A percentile compares a stretch with the other conserved stretches of the same genome.
Evolutionary conservation across 164 flowering plant species (phyloP).

Genomic region (Vitis riparia): DNA sequence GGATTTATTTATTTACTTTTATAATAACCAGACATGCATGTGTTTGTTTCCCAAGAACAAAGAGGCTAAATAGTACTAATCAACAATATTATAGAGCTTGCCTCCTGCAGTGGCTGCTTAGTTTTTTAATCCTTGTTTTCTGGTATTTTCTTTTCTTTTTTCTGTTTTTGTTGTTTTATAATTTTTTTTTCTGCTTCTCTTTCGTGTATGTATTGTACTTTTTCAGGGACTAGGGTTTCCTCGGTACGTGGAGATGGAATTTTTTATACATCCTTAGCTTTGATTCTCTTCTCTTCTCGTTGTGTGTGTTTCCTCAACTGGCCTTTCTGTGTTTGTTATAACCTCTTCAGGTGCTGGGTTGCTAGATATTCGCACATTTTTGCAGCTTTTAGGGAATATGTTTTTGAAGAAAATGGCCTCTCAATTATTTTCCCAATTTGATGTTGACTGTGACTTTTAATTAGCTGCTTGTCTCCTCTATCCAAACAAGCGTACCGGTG

Average conservation of each 20-base stretch:
- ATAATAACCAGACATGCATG: conserved; percentile 18
- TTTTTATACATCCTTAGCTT: neutral
- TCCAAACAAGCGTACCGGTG: too few relatives aligned
- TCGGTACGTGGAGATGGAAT: neutral
- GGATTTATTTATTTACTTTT: neutral
- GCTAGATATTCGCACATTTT: neutral
- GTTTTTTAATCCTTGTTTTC: neutral
- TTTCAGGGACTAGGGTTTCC: conserved; percentile 5
- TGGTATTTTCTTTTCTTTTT: neutral
- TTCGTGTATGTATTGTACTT: neutral
- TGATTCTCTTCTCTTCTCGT: conserved; percentile 7
- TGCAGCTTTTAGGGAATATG: neutral
- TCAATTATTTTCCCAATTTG: neutral
- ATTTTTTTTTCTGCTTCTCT: neutral
- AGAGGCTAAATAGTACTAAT: neutral
- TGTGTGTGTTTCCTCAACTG: neutral
- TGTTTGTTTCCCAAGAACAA: conserved; percentile 17
- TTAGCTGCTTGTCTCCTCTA: too few relatives aligned
- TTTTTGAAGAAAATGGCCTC: neutral
- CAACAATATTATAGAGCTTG: conserved; percentile 3
- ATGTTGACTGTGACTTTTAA: neutral
- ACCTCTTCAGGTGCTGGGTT: neutral
- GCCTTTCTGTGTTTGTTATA: neutral
- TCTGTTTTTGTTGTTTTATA: neutral
- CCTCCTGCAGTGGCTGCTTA: neutral